These are phyloP conservation scores for Solanum virginianum DNA, from an alignment of 257 asterid species.

Conservation along the genomic window DNA sequence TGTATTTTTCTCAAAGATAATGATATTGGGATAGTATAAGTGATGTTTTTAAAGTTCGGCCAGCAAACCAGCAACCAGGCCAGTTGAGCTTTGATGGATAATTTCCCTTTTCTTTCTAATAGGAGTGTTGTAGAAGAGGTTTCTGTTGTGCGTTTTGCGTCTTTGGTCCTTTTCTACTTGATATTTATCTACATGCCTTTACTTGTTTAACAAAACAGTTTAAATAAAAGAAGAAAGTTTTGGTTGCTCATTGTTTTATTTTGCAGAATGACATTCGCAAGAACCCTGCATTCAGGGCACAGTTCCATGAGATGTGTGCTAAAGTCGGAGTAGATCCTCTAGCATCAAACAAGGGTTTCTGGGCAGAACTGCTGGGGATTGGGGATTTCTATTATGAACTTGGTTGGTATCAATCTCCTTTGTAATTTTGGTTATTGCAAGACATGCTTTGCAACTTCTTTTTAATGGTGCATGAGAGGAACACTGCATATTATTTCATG, in stretches of 20 bases:
- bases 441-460: neutral
- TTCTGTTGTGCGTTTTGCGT: neutral
- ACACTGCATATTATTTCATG: neutral
- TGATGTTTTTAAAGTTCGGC: neutral
- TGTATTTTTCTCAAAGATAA: neutral
- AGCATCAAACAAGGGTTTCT: conserved; percentile 97
- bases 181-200: neutral
- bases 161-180: neutral
- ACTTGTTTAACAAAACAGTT: neutral
- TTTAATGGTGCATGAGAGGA: neutral
- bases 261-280: conserved; percentile 91
- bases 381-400: conserved; percentile 98
- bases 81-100: neutral
- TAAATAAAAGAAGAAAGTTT: neutral
- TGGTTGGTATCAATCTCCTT: conserved; percentile 44
- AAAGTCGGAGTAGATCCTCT: conserved; percentile 98
- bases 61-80: neutral
- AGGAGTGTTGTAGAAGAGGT: neutral
- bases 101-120: neutral
- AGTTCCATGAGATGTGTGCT: conserved; percentile 99
- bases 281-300: conserved; percentile 92
- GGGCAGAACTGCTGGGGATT: conserved; percentile 96
- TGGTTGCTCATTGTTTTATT: neutral
- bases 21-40: neutral
- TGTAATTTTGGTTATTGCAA: neutral